Evolutionary conservation across 2,329 filamentous ascomycete genomes (phyloP).

Genomic region (Aureobasidium leucospermi): DNA sequence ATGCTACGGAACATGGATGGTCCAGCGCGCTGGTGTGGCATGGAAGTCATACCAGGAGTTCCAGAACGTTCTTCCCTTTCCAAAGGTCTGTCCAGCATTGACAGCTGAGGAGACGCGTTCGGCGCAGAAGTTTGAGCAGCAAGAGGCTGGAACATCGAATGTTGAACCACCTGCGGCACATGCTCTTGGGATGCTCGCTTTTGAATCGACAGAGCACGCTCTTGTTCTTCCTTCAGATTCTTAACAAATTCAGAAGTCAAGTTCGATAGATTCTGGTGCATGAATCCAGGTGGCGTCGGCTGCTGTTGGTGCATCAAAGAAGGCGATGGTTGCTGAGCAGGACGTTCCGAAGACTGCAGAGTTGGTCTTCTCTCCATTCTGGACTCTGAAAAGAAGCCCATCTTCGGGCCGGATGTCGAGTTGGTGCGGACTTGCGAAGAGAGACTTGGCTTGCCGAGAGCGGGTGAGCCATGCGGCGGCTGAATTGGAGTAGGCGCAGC

Average conservation of each 20-base stretch:
- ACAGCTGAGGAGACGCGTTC: neutral
- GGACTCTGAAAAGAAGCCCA: constrained; percentile 26
- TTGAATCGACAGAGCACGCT: constrained; percentile 23
- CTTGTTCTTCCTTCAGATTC: constrained; percentile 25
- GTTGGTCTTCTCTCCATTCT: constrained; percentile 23
- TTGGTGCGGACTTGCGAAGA: constrained; percentile 14
- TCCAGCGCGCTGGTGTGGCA: constrained; percentile 13
- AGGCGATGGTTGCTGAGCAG: neutral
- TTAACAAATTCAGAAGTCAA: constrained; percentile 15
- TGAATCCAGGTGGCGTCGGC: constrained; percentile 17
- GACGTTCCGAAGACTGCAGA: constrained; percentile 17
- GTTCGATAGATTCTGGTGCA: constrained; percentile 15
- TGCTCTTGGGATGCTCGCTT: constrained; percentile 18
- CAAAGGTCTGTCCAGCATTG: constrained; percentile 22
- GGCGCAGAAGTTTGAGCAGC: neutral
- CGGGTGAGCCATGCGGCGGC: constrained; percentile 21
- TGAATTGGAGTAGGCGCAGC: constrained; percentile 20
- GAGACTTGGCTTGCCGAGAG: constrained; percentile 21
- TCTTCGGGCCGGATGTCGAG: constrained; percentile 24
- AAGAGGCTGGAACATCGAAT: constrained; percentile 4
- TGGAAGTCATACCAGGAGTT: constrained; percentile 21
- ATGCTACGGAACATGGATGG: constrained; percentile 16
- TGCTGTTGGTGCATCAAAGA: constrained; percentile 14
- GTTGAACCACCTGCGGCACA: constrained; percentile 15
- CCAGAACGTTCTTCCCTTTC: constrained; percentile 25